Evolutionary conservation across 2,329 filamentous ascomycete species (phyloP), one percentile per base, ranked within the genome.

Genomic region (Colletotrichum phormii): DNA sequence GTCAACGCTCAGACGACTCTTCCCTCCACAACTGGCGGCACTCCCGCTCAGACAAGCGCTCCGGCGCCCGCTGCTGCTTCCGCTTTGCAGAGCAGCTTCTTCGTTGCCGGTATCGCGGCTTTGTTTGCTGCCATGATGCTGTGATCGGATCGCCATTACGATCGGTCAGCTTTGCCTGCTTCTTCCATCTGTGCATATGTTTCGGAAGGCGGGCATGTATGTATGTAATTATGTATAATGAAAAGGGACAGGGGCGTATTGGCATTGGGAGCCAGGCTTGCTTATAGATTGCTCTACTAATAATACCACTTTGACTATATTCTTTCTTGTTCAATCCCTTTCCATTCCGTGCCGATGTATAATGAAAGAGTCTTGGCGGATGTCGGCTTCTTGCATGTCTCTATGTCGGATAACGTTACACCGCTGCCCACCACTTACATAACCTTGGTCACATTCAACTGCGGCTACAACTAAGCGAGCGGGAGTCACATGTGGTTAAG

Each of bases 21-120:
- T 2, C 75, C 79, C 65, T 53, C 76, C 60, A 76, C 60, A 75
- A 79, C 73, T 74, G 86, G 86, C 78, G 85, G 83, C 74, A 71
- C 69, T 35, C 51, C 62, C 15, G n/a, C 35, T 7, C 49, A 29
- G 33, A 33, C 49, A 4, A 55, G 49, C n/a, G 18, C 24, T 4
- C 26, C 60, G 13, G 54, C 66, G 1, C 42, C 65, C 0, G 60
- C 53, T 5, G 67, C 59, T 2, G 67, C 67, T 4, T 54, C 61
- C 6, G n/a, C 60, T 31, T 3, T 75, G 12, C 57, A 64, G 46
- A 29, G n/a, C 1, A 42, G 71, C 67, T 31, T 66, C 42, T 22
- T 71, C 12, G 49, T 65, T n/a, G 64, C 59, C 12, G 57, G 66
- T 22, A 26, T 62, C 4, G 67, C 74, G 8, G 67, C 53, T 15